Evolutionary conservation across 768 basidiomycete genomes (phyloP).

Genomic region (Pholiota microspora): DNA sequence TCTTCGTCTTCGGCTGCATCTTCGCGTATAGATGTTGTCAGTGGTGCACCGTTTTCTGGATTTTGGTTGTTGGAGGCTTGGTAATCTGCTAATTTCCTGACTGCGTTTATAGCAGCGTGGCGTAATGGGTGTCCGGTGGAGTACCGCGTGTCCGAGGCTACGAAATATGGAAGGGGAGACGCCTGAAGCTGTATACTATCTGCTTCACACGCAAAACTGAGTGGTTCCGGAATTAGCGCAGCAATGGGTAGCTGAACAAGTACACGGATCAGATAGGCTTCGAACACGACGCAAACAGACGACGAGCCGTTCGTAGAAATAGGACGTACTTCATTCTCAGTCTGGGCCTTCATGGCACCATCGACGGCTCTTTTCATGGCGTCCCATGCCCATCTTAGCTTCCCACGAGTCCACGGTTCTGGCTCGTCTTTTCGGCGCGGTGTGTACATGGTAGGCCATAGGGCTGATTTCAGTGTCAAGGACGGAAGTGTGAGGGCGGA

Average conservation of each 20-base stretch:
- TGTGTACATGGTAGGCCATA: slow-evolving; percentile 87
- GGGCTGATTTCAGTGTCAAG: slow-evolving; percentile 57
- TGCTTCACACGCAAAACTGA: slow-evolving; percentile 25
- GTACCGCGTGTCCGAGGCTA: slow-evolving; percentile 68
- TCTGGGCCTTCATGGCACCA: slow-evolving; percentile 45
- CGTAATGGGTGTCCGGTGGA: slow-evolving; percentile 75
- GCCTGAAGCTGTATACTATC: background rate
- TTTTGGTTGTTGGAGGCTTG: slow-evolving; percentile 29
- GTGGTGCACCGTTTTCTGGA: background rate
- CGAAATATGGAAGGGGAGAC: slow-evolving; percentile 34
- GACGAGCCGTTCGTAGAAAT: background rate
- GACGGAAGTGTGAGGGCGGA: slow-evolving; percentile 69
- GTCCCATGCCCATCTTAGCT: slow-evolving; percentile 72
- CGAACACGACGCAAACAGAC: slow-evolving; percentile 1
- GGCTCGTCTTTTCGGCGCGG: slow-evolving; percentile 67
- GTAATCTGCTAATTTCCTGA: slow-evolving; percentile 63
- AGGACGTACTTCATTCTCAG: slow-evolving; percentile 44
- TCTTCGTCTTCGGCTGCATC: slow-evolving; percentile 15
- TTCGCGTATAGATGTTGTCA: background rate
- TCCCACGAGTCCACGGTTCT: slow-evolving; percentile 64
- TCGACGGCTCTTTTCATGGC: slow-evolving; percentile 56
- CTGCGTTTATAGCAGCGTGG: slow-evolving; percentile 79
- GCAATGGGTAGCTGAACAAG: slow-evolving; percentile 66
- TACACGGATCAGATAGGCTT: slow-evolving; percentile 1
- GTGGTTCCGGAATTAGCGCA: slow-evolving; percentile 62